Evolutionary conservation across 2,329 filamentous ascomycete genomes (phyloP), one percentile per base, ranked within the genome.

Genomic region (Beauveria caledonica): DNA sequence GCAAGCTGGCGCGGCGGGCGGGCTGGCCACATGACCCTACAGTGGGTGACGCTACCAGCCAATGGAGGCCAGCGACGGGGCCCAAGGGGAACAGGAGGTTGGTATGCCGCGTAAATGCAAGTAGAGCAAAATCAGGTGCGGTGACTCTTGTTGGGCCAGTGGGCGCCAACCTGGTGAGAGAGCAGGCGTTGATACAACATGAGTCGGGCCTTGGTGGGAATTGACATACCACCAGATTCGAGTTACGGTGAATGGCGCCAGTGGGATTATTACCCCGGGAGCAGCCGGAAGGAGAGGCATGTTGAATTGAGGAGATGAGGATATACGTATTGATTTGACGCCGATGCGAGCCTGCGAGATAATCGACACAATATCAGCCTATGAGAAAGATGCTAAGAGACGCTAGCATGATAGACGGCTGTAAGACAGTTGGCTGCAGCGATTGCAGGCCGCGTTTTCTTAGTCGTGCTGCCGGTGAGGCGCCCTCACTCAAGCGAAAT

Each of bases 21-120:
- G n/a, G 55, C 11, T 27, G 46, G 45, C 45, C 55, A 58, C 55
- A 33, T 58, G 55, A 58, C 45, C 46, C 23, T 21, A 42, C 45
- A 42, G 21, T 46, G 55, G 53, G 55, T 58, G 55, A 58, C 55
- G 55, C 55, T 46, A 58, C 53, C 46, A 29, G 45, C 45, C 55
- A 58, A 58, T 50, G 29, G n/a, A 25, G 3, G 25, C 7, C 29
- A 17, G 23, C 29, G 10, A 51, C 21, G 51, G 8, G 33, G 33
- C 6, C 25, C n/a, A 10, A 17, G 5, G 42, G 27, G 25, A 13
- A 11, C 33, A n/a, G 19, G 27, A 39, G 6, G 25, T 25, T 29
- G 42, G 21, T 29, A 21, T 36, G 27, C 36, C 5, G 36, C 21
- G 29, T n/a, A 17, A 23, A 33, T 58, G 21, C 33, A 42, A 42